phyloP scores from a whole-genome alignment of 2,329 filamentous ascomycete species.

The Sporothrix humicola region DNA sequence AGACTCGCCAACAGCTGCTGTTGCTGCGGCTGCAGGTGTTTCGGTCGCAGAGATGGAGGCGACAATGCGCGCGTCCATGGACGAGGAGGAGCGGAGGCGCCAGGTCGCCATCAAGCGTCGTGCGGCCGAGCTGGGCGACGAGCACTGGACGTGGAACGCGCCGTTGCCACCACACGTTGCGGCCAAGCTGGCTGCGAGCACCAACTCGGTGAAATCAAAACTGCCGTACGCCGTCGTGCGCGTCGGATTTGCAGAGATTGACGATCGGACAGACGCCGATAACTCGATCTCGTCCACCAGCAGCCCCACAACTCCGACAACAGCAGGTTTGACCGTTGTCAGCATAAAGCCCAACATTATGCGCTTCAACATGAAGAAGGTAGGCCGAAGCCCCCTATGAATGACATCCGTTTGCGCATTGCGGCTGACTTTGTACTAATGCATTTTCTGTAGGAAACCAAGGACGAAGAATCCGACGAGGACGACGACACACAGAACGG shows the following conservation, averaged over 20 bases:
- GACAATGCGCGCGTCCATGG: constrained; percentile 66
- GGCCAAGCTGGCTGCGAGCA: constrained; percentile 41
- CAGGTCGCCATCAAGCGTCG: constrained; percentile 66
- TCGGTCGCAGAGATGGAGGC: constrained; percentile 59
- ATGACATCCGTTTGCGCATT: too few species aligned
- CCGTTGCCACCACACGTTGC: constrained; percentile 42
- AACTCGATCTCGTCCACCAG: constrained; percentile 46
- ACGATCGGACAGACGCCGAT: constrained; percentile 45
- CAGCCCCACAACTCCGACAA: background rate
- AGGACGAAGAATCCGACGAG: constrained; percentile 47
- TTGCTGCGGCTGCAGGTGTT: constrained; percentile 35
- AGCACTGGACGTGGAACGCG: constrained; percentile 75
- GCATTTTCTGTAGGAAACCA: background rate
- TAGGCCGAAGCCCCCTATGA: background rate
- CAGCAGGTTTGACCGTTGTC: background rate
- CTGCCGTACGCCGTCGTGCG: constrained; percentile 62
- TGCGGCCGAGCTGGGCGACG: constrained; percentile 68
- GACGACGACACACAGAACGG: constrained; percentile 31
- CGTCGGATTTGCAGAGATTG: constrained; percentile 59
- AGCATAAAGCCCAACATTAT: constrained; percentile 37
- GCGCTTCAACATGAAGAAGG: constrained; percentile 46
- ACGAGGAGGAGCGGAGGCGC: constrained; percentile 70
- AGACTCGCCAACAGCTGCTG: constrained; percentile 46
- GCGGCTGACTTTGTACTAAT: background rate
- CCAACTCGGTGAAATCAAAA: constrained; percentile 30